Evolutionary conservation across 306 rosid species (phyloP), one percentile per base, ranked within the genome.

Genomic region (Dicorynia guianensis): DNA sequence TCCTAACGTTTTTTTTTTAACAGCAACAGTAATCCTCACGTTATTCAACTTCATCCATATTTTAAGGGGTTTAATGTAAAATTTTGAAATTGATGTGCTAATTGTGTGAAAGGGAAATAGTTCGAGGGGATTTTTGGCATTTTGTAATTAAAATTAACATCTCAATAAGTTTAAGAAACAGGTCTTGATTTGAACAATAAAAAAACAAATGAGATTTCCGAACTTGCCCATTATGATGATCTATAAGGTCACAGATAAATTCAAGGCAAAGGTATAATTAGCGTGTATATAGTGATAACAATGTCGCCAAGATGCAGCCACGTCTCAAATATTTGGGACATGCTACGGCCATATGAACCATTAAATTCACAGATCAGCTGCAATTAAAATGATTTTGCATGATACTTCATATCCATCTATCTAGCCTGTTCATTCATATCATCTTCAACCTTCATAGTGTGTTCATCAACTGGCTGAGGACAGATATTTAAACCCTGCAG

Each of bases 401-500:
- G 65, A 68, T 46, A 43, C 56, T 81, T 58, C 5, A 76, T 61
- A 57, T 85, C 81, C 72, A 76, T 82, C 79, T 77, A 85, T 78
- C 85, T 85, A 39, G 84, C 78, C 63, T 81, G 87, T 78, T 89
- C 93, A 81, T 81, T 87, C 63, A 46, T 57, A 50, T 79, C 90
- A 59, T 75, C 89, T 79, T 93, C 91, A 4, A 86, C 83, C 80
- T 90, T 90, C 70, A 87, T 85, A 52, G 76, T 72, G 1, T 87
- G 81, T 79, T 87, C 95, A 49, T 88, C 87, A 43, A 77, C 72
- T 14, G 77, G 59, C 70, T 82, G 69, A 74, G 95, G 75, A 63
- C 78, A 72, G 63, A 83, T 86, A 80, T 93, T 90, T 59, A 86
- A 62, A 61, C 85, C 90, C 96, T 93, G 89, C 85, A 84, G 71